phyloP scores from a whole-genome alignment of 1,284 basidiomycete genomes.

The Cutaneotrichosporon sp. region DNA sequence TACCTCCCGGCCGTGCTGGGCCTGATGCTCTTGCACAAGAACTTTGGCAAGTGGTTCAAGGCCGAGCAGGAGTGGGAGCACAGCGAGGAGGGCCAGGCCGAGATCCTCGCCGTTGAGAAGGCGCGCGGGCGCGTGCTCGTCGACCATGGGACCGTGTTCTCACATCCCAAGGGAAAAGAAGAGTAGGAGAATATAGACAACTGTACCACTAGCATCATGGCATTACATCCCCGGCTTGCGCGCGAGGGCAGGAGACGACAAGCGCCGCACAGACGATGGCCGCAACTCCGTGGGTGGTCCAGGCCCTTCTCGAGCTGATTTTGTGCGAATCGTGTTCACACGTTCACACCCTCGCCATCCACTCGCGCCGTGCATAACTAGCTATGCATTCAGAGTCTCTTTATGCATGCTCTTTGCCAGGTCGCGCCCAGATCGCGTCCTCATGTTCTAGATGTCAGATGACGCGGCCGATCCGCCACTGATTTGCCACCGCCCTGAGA shows the following conservation, averaged over 20 bases:
- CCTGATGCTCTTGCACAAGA: conserved; percentile 93
- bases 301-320: too few relatives aligned
- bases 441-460: neutral
- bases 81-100: conserved; percentile 24
- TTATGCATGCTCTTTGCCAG: too few relatives aligned
- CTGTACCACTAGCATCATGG: conserved; percentile 11
- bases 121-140: conserved; percentile 15
- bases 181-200: conserved; percentile 9
- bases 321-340: neutral
- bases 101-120: conserved; percentile 19
- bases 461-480: neutral
- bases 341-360: too few relatives aligned
- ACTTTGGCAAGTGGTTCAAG: conserved; percentile 67
- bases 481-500: neutral
- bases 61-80: conserved; percentile 26
- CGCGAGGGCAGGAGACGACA: neutral
- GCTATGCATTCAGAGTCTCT: too few relatives aligned
- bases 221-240: conserved; percentile 9
- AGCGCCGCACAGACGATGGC: too few relatives aligned
- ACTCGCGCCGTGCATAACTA: neutral
- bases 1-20: conserved; percentile 88
- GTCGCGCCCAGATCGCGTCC: too few relatives aligned
- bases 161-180: conserved; percentile 4
- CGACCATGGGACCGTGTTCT: conserved; percentile 9
- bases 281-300: neutral